Evolutionary conservation across 2,329 filamentous ascomycete species (phyloP), one percentile per base, ranked within the genome.

Genomic region (Apiospora marii): DNA sequence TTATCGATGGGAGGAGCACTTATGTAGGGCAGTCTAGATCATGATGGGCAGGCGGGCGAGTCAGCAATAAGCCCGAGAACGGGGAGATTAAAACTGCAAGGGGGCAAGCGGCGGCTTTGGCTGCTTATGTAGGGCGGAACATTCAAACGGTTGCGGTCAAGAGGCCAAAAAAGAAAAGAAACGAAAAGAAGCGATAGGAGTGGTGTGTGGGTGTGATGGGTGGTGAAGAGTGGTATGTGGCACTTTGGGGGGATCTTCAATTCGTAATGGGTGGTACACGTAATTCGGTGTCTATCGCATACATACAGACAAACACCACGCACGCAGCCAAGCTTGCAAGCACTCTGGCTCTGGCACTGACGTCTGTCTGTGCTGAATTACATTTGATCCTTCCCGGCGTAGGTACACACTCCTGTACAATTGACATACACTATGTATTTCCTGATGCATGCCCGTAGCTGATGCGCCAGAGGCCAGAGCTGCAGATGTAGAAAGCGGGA

Each of bases 51-150:
- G 22, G 34, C 30, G 53, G 53, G 53, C 53, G 53, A 34, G 53
- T 61, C 53, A 61, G 53, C 22, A 61, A 16, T 61, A 61, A 22
- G 53, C 53, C 53, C 53, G 53, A 61, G 53, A n/a, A 61, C 10
- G 6, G 53, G 53, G 53, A 61, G 30, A 61, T 61, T 37, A 49
- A n/a, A 8, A n/a, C 19, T 10, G 46, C 22, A 49, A 49, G 46
- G 46, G 43, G 27, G 27, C 27, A 30, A 30, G 27, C 27, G 27
- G 27, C 27, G 27, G 27, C n/a, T n/a, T n/a, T n/a, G n/a, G n/a
- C n/a, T n/a, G n/a, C 6, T 22, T 6, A 49, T 1, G 46, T 44
- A 49, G 19, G 46, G 46, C 46, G 46, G 7, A n/a, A 49, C 46
- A 49, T n/a, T 10, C 6, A 49, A 49, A 41, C 37, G 37, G 37